These are phyloP conservation scores for Puccinia novopanici DNA, from an alignment of 1,284 basidiomycete genomes.

Conservation along the genomic window DNA sequence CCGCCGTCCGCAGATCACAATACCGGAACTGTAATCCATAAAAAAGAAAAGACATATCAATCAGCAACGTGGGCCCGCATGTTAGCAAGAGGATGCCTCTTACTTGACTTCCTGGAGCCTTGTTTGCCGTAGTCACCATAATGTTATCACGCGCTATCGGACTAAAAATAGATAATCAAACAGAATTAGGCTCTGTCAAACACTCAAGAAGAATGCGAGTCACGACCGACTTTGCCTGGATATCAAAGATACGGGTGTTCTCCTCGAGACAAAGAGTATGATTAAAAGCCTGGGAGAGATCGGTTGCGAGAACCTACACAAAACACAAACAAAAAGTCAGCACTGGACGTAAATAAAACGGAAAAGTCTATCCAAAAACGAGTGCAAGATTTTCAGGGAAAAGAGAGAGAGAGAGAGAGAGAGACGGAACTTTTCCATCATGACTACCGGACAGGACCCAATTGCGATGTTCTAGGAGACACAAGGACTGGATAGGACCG, in stretches of 20 bases:
- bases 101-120: slow-evolving; percentile 25
- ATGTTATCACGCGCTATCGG: slow-evolving; percentile 9
- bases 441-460: slow-evolving; percentile 18
- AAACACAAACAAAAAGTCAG: not conserved
- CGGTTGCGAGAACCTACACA: slow-evolving; percentile 29
- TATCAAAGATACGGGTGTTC: slow-evolving; percentile 14
- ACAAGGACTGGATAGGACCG: not conserved
- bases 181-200: not conserved
- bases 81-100: not conserved
- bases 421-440: slow-evolving; percentile 31
- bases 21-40: slow-evolving; percentile 35
- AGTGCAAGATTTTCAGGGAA: not conserved
- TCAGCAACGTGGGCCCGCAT: not conserved
- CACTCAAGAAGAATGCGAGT: not conserved
- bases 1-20: slow-evolving; percentile 37
- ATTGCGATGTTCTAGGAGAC: not conserved
- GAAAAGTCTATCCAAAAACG: not conserved
- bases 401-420: not conserved
- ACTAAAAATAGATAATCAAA: not conserved
- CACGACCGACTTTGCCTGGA: slow-evolving; percentile 6
- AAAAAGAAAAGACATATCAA: not conserved
- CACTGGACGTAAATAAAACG: not conserved
- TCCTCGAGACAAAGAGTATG: slow-evolving; percentile 21
- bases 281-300: slow-evolving; percentile 6
- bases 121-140: slow-evolving; percentile 35